Evolutionary conservation across 176 grass and related monocot species (phyloP), one percentile per base, ranked within the genome.

Genomic region (Avena eriantha): DNA sequence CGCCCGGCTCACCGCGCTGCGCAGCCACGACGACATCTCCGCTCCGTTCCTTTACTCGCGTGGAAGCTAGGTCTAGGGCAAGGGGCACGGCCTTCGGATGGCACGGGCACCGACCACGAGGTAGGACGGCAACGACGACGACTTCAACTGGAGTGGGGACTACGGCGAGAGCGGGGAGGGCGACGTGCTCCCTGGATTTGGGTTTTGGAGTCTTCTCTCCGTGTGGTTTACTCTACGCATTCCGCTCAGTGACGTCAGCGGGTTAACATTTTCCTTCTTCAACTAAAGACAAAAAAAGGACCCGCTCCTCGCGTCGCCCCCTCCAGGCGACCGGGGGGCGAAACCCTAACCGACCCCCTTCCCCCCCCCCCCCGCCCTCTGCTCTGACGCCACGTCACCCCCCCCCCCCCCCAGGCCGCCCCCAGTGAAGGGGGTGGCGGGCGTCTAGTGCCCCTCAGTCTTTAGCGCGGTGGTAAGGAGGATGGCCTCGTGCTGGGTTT

Each of bases 21-120:
- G 86, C 72, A 96, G 87, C 97, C 94, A 99, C 90, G 97, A 99
- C 79, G 95, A 96, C 80, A 90, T 92, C 64, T 77, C 84, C 69
- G 8, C 15, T 23, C 49, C 35, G 4, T 4, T 64, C 23, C 22
- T 26, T 61, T 48, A 43, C 64, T 2, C 39, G 56, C 39, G 45
- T 13, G 61, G 19, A 19, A 4, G 88, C 59, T 69, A 82, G 84
- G 73, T 74, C 46, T 36, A 36, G 36, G 36, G 36, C 39, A 7
- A 63, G 89, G 73, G 80, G 24, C 61, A 47, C 24, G 36, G 81
- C 9, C 1, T 82, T 46, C 53, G 79, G 81, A 46, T 66, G 82
- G 77, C 58, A 49, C 46, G 72, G 46, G 74, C 88, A 26, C 48
- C 89, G 85, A 76, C 89, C 85, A 80, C 84, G 43, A 80, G 69